Evolutionary conservation across 129 eudicot genomes (phyloP).

Genomic region (Glebionis coronaria): DNA sequence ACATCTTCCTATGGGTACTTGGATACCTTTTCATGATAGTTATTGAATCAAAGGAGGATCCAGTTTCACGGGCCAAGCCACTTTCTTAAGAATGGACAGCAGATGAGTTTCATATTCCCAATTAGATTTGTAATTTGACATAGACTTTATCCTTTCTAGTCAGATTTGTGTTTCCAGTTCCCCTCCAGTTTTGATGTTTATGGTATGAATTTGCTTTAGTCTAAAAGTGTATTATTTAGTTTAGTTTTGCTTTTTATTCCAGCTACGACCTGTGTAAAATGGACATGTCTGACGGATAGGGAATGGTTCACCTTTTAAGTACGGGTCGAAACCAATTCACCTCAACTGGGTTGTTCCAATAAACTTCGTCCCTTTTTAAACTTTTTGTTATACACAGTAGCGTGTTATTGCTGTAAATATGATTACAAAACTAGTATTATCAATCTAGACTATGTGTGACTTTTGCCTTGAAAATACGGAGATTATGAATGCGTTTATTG

Average conservation of each 20-base stretch:
- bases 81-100: constrained; percentile 36
- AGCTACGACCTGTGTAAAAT: background rate
- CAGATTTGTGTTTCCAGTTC: constrained; percentile 2
- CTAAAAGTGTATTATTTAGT: background rate
- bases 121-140: constrained; percentile 21
- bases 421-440: no score
- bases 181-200: constrained; percentile 13
- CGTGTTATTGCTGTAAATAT: no score
- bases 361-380: no score
- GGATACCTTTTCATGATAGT: constrained; percentile 84
- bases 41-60: constrained; percentile 78
- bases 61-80: constrained; percentile 75
- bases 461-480: no score
- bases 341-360: no score
- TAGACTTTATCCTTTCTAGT: background rate
- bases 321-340: background rate
- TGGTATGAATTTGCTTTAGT: constrained; percentile 2
- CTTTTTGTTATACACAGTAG: no score
- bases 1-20: constrained; percentile 69
- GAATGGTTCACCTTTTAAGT: no score
- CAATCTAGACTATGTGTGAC: background rate
- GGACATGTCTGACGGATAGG: no score
- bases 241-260: background rate
- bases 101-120: background rate
- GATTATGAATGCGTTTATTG: no score